These are phyloP conservation scores for Babesia bigemina DNA, from an alignment of 169 alveolate genomes.

Conservation along the genomic window DNA sequence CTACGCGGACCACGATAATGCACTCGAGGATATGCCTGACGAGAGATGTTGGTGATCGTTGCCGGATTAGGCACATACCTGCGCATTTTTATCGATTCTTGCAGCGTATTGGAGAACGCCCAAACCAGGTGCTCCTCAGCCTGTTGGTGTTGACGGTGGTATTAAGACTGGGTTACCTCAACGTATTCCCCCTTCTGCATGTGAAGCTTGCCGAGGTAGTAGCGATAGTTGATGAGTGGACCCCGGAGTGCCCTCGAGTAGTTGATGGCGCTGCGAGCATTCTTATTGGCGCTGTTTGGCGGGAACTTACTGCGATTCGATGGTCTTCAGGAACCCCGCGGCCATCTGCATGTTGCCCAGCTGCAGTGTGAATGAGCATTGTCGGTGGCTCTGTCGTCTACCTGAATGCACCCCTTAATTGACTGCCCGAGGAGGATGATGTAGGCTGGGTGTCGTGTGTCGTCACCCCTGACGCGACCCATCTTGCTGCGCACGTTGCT, in stretches of 20 bases:
- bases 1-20: slow-evolving; percentile 78
- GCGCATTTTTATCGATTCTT: slow-evolving; percentile 65
- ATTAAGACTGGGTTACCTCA: slow-evolving; percentile 40
- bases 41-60: not conserved
- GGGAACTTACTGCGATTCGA: slow-evolving; percentile 75
- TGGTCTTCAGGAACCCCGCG: slow-evolving; percentile 82
- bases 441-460: slow-evolving; percentile 83
- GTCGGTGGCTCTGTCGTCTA: not conserved
- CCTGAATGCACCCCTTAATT: slow-evolving; percentile 84
- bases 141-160: slow-evolving; percentile 14
- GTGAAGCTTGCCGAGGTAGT: slow-evolving; percentile 78
- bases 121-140: slow-evolving; percentile 74
- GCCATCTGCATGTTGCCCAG: slow-evolving; percentile 90
- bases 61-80: slow-evolving; percentile 36
- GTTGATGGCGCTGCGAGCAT: slow-evolving; percentile 70
- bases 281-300: no score
- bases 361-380: not conserved
- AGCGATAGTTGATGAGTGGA: slow-evolving; percentile 83
- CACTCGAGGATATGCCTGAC: slow-evolving; percentile 81
- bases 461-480: slow-evolving; percentile 85
- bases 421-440: slow-evolving; percentile 81
- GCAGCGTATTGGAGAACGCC: slow-evolving; percentile 77
- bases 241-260: slow-evolving; percentile 75
- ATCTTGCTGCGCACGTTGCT: slow-evolving; percentile 80
- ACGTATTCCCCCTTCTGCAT: slow-evolving; percentile 84